phyloP scores from a whole-genome alignment of 805 yeast species.

The Metschnikowia continentalis region DNA sequence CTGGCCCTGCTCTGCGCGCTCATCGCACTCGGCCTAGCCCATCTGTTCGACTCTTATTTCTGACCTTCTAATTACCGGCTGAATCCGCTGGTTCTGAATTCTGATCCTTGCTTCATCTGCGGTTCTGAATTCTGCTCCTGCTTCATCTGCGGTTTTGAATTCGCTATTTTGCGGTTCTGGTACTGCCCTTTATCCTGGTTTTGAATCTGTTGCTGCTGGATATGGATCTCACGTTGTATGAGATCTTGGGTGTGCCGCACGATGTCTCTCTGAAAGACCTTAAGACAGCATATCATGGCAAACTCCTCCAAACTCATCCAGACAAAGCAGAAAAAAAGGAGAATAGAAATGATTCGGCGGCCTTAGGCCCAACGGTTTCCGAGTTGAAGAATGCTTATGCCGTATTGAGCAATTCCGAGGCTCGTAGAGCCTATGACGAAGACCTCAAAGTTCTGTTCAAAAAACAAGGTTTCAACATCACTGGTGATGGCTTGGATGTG shows the following conservation, averaged over 20 bases:
- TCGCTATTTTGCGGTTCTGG: too few relatives aligned
- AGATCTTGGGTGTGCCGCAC: constrained; percentile 49
- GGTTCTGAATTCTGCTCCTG: too few relatives aligned
- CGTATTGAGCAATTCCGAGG: constrained; percentile 40
- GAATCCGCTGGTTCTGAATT: too few relatives aligned
- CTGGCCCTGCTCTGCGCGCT: background rate
- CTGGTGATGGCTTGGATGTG: constrained; percentile 68
- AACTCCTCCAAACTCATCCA: constrained; percentile 68
- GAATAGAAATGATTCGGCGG: background rate
- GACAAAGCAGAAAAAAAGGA: constrained; percentile 46
- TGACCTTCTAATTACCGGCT: too few relatives aligned
- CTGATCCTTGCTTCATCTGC: too few relatives aligned
- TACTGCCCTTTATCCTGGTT: too few relatives aligned
- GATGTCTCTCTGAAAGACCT: constrained; percentile 40
- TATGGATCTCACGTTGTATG: constrained; percentile 40
- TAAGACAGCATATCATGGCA: constrained; percentile 58
- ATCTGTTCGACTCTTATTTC: background rate
- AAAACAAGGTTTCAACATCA: constrained; percentile 35
- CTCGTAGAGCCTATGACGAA: constrained; percentile 51
- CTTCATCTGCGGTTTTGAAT: too few relatives aligned
- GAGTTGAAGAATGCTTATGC: constrained; percentile 59
- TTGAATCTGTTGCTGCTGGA: background rate
- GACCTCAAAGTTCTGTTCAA: constrained; percentile 32
- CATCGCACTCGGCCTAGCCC: background rate
- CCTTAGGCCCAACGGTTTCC: background rate